Evolutionary conservation across 2,329 filamentous ascomycete genomes (phyloP).

Genomic region (Penicillium decumbens): DNA sequence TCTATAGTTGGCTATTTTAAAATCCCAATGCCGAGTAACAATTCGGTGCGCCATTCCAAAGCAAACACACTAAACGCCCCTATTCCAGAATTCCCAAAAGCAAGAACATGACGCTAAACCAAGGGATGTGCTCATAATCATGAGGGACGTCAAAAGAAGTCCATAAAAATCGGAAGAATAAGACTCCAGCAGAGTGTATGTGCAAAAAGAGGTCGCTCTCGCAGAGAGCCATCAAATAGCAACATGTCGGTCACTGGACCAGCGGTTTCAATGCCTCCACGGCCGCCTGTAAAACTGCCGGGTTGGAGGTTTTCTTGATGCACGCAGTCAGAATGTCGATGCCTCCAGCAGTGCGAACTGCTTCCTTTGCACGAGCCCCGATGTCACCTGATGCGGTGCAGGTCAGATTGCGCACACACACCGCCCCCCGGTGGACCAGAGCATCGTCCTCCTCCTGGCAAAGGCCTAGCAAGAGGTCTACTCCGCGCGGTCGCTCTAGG

Average conservation of each 20-base stretch:
- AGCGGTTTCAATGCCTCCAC: slow-evolving; percentile 69
- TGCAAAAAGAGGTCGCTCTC: neutral
- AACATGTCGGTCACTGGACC: slow-evolving; percentile 38
- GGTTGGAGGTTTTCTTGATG: slow-evolving; percentile 63
- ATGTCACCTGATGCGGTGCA: slow-evolving; percentile 58
- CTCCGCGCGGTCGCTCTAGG: slow-evolving; percentile 64
- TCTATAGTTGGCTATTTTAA: slow-evolving; percentile 7
- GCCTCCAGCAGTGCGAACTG: slow-evolving; percentile 59
- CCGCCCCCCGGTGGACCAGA: slow-evolving; percentile 62
- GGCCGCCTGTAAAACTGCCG: slow-evolving; percentile 65
- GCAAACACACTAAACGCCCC: neutral
- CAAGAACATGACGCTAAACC: slow-evolving; percentile 16
- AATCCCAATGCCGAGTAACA: slow-evolving; percentile 1
- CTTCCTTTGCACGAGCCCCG: slow-evolving; percentile 57
- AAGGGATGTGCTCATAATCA: slow-evolving; percentile 16
- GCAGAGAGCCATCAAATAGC: slow-evolving; percentile 1
- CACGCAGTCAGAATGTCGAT: slow-evolving; percentile 65
- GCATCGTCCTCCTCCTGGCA: slow-evolving; percentile 63
- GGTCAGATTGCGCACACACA: slow-evolving; percentile 69
- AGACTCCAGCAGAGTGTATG: slow-evolving; percentile 1
- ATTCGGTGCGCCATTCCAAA: slow-evolving; percentile 2
- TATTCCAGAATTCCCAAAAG: neutral
- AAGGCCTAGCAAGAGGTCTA: slow-evolving; percentile 73
- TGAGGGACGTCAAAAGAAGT: slow-evolving; percentile 10
- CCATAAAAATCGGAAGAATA: slow-evolving; percentile 1